These are phyloP conservation scores for Nemania serpens DNA, from an alignment of 2,329 filamentous ascomycete species.

Conservation along the genomic window DNA sequence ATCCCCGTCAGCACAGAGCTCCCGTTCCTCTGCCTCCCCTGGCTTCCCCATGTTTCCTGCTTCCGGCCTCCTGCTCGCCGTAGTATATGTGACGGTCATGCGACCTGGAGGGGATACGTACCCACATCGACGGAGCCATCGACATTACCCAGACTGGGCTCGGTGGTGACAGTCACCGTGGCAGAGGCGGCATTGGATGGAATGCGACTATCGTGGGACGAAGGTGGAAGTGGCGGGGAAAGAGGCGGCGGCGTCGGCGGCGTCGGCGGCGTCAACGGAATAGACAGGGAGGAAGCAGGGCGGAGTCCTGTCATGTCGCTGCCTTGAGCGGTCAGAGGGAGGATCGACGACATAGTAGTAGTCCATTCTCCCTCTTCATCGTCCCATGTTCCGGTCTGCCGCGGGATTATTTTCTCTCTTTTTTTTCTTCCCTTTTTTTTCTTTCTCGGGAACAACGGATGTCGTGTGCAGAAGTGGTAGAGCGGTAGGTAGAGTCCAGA, in stretches of 20 bases:
- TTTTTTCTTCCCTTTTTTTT: background rate
- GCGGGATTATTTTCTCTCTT: background rate
- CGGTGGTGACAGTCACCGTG: background rate
- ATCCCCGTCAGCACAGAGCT: conserved; percentile 19
- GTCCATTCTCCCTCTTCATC: conserved; percentile 34
- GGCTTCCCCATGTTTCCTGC: background rate
- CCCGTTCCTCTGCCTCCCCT: background rate
- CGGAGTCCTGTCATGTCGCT: conserved; percentile 27
- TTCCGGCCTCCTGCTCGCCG: background rate
- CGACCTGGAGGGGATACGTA: conserved; percentile 13
- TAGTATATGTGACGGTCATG: conserved; percentile 13
- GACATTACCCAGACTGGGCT: background rate
- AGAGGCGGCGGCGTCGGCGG: background rate
- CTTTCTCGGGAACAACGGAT: background rate
- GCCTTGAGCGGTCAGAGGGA: conserved; percentile 31
- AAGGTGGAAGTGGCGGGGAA: background rate
- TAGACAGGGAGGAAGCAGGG: conserved; percentile 9
- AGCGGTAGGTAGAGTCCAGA: background rate
- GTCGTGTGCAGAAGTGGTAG: background rate
- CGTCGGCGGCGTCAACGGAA: background rate
- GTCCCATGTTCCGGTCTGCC: background rate
- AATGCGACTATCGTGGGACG: conserved; percentile 5
- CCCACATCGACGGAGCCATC: conserved; percentile 16
- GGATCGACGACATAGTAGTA: conserved; percentile 38
- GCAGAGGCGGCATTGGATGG: conserved; percentile 5